These are phyloP conservation scores for Sporothrix variecibatus DNA, from an alignment of 2,329 filamentous ascomycete genomes.

Conservation along the genomic window DNA sequence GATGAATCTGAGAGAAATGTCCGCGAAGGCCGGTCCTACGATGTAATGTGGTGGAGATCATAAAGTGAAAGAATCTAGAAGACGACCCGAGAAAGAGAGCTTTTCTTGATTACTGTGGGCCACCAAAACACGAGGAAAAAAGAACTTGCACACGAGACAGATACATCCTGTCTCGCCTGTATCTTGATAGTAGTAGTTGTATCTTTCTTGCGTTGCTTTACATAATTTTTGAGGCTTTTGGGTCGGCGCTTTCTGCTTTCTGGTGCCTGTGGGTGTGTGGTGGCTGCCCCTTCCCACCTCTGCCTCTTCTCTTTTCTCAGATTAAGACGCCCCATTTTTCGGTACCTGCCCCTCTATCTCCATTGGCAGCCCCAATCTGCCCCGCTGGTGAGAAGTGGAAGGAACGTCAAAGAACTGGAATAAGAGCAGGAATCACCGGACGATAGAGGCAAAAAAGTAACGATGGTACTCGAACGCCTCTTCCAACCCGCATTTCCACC, in stretches of 20 bases:
- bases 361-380: conserved; percentile 3
- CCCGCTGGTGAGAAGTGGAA: conserved; percentile 16
- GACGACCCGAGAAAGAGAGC: not conserved
- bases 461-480: not conserved
- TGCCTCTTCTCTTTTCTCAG: not conserved
- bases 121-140: not conserved
- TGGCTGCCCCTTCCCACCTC: not conserved
- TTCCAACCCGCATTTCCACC: not conserved
- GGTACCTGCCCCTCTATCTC: conserved; percentile 2
- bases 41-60: not conserved
- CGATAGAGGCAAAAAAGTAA: not conserved
- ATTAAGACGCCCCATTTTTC: not conserved
- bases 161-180: not conserved
- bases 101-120: not conserved
- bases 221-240: not conserved
- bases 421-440: not conserved
- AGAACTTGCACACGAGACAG: not conserved
- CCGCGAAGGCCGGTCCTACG: not conserved
- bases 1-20: not conserved
- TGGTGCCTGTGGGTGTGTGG: not conserved
- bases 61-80: not conserved
- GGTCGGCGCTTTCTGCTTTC: not conserved
- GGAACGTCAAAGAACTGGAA: conserved; percentile 16
- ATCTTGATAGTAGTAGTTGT: not conserved
- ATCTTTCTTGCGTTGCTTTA: not conserved